Base-by-base conservation (phyloP, 371 early-diverging fungal genomes). In the Polyrhizophydium stewartii region DNA sequence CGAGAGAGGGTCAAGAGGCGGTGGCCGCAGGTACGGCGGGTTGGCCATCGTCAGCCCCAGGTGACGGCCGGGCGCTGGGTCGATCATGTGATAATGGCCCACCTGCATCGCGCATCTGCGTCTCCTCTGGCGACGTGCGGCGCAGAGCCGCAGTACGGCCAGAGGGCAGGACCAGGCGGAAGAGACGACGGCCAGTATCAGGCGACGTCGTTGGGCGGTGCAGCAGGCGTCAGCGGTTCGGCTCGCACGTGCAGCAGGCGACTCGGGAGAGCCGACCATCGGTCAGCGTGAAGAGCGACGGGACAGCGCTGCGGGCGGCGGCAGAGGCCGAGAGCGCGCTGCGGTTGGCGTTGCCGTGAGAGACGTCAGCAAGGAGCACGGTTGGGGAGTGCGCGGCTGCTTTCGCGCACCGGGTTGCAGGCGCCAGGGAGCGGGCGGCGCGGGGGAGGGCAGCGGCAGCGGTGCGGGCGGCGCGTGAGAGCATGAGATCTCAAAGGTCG, bases 81-180 rank as follows among this genome's bases (percentile, higher is more conserved):
- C 24, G 41, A 38, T 2, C 1, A 33, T 1, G 22, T 1, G 38
- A 22, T 1, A 47, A 6, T 43, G 5, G 45, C 64, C n/a, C 21
- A 76, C 76, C 76, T 22, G 76, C 53, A 56, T 75, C 76, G n/a
- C 68, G 53, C 28, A 75, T 63, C 64, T 72, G 69, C 58, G 56
- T 31, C 70, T 79, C 80, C 46, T 76, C 77, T 33, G 60, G 12
- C 6, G 12, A 13, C n/a, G n/a, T n/a, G 35, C 35, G 7, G 13
- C 13, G 35, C 35, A 35, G 7, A 35, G 35, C 7, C 3, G 35
- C 35, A 35, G n/a, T n/a, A n/a, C n/a, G n/a, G 35, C 35, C 35
- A 35, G 35, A 3, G 13, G 35, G 7, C 35, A 35, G 35, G 7
- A 35, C 7, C 35, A 3, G 35, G 35, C 13, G 7, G 35, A 35